Evolutionary conservation across 139 green algal species (phyloP), one percentile per base, ranked within the genome.

Genomic region (Picochlorum costavermella): DNA sequence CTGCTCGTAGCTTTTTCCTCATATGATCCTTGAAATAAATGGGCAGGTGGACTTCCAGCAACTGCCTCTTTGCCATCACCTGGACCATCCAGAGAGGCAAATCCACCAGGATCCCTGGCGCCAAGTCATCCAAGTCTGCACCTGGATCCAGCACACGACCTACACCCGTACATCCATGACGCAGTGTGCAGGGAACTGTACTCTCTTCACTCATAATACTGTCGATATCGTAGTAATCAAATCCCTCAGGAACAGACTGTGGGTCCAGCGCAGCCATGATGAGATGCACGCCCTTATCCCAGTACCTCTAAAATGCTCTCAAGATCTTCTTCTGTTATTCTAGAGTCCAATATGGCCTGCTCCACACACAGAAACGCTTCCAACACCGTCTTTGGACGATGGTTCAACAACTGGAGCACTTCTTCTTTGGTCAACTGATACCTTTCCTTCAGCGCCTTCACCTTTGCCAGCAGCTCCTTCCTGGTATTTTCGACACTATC

Each of bases 341-440:
- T 65, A 6, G 58, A 62, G 56, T 86, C 80, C 40, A 69, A 81
- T 11, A 68, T 60, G 9, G 72, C 67, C 20, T 76, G 33, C 26
- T 72, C 57, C 9, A 76, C 31, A 49, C 64, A 72, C 50, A 88
- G 69, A 55, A 83, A 79, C 11, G 86, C 53, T 28, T 86, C 81
- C 30, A 87, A 65, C 0, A 55, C 30, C 3, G 55, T 79, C 13
- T 56, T 48, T 3, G 81, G 81, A 9, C 26, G 50, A 49, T 75
- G 66, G 68, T 88, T 88, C 28, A 83, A 43, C 16, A 88, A 53
- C 67, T 88, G 81, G 23, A 88, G 33, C 31, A 77, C 45, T 62
- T 87, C 81, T 5, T 48, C 58, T n/a, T 63, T 71, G 17, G 69
- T 75, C 23, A 87, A 50, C 5, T 56, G 25, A 37, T 73, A 17